Evolutionary conservation across 164 flowering plant genomes (phyloP).

Genomic region (Stephania japonica): DNA sequence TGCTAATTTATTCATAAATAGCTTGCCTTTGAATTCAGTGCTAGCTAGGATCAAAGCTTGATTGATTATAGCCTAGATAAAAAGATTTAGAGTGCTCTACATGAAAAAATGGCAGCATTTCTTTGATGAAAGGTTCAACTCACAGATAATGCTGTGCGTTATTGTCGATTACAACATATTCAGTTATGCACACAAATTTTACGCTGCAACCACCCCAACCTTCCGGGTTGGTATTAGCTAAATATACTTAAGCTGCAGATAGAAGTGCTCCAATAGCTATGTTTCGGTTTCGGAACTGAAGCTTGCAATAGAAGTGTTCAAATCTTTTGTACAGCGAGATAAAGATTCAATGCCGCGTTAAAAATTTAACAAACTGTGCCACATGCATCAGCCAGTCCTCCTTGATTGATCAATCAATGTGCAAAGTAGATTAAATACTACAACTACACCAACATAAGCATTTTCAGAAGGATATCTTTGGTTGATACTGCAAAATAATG

Average conservation of each 20-base stretch:
- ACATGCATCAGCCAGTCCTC: conserved; percentile 35
- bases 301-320: neutral
- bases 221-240: no score
- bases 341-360: neutral
- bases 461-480: neutral
- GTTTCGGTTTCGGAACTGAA: neutral
- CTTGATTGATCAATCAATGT: conserved; percentile 72
- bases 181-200: no score
- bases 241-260: no score
- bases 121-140: neutral
- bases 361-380: neutral
- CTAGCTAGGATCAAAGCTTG: neutral
- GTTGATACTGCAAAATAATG: neutral
- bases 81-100: no score
- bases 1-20: neutral
- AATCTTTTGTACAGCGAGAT: neutral
- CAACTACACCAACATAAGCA: conserved; percentile 39
- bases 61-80: neutral
- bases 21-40: neutral
- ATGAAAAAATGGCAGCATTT: no score
- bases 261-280: neutral
- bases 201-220: neutral
- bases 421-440: conserved; percentile 75
- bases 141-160: no score
- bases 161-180: no score